Evolutionary conservation across 1,139 yeast genomes (phyloP), one percentile per base, ranked within the genome.

Genomic region (Candida albicans): DNA sequence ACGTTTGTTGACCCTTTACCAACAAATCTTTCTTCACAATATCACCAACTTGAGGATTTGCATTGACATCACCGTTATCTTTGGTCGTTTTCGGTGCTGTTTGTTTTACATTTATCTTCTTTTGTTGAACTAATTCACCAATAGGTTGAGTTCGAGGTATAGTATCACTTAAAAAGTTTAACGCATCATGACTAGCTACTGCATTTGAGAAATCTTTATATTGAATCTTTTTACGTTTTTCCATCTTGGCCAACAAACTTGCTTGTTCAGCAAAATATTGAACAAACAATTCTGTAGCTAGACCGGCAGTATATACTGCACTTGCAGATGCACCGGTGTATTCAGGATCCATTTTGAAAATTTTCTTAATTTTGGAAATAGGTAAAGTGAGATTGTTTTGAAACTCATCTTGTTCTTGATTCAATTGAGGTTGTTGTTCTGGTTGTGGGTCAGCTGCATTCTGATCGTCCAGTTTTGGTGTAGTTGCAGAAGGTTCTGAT

Each of bases 301-400:
- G 79, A 0, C 95, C 95, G 2, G 93, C 76, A 11, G 96, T 84
- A 55, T 84, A 87, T 11, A 87, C 88, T 0, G 96, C 95, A 32
- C 84, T 73, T 45, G 82, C 87, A 1, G 96, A 82, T 2, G 93
- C 84, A 2, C 88, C 79, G 5, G 77, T 67, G 54, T 87, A 87
- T 35, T 88, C 96, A 4, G 91, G 89, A 59, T 93, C 98, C 62
- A 85, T 78, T 57, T 87, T 89, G 58, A 93, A 82, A 43, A 91
- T 86, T 56, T 84, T 77, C 60, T 88, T 90, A 52, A 91, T 84
- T 53, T 91, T 84, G 2, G 96, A 78, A 26, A 90, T 67, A 6
- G 97, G 98, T 32, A 91, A 67, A 2, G 70, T 47, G 41, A 68
- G 54, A 8, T 37, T 12, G 24, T 15, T 32, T 14, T 37, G 32